A percentile compares a stretch with the other conserved stretches of the same genome.
Conservation (phyloP, 164 flowering plant species). For the Liquidambar formosana region DNA sequence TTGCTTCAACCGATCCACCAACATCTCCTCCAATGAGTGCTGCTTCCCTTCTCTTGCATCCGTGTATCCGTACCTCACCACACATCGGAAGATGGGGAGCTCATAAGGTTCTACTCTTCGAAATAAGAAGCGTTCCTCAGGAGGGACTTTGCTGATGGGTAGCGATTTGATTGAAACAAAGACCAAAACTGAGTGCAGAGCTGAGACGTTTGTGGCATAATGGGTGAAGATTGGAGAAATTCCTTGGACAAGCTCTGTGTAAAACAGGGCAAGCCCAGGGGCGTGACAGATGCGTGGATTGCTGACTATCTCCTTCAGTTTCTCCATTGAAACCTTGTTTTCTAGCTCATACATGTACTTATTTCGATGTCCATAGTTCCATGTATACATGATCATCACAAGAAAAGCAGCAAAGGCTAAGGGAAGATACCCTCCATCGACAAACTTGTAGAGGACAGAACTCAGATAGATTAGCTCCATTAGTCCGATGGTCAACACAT, state of each 20-base stretch:
- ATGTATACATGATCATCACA: conserved; percentile 22
- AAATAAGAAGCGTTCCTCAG: conserved; percentile 30
- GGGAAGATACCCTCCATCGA: conserved; percentile 30
- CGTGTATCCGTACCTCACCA: conserved; percentile 31
- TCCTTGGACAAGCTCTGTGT: conserved; percentile 37
- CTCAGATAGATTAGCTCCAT: conserved; percentile 21
- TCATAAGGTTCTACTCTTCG: conserved; percentile 13
- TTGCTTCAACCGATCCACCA: conserved; percentile 15
- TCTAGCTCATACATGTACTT: conserved; percentile 27
- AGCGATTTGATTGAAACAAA: conserved; percentile 29
- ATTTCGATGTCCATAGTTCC: conserved; percentile 26
- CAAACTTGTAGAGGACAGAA: conserved; percentile 28
- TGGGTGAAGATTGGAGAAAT: conserved; percentile 35
- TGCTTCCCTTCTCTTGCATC: conserved; percentile 7
- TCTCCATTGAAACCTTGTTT: conserved; percentile 18
- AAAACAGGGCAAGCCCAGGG: conserved; percentile 30
- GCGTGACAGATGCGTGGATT: conserved; percentile 8
- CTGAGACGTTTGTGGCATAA: conserved; percentile 19
- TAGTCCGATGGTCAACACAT: not conserved
- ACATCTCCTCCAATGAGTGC: conserved; percentile 7
- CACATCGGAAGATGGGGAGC: conserved; percentile 21
- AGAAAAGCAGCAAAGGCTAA: conserved; percentile 22
- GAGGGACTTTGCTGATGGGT: conserved; percentile 23
- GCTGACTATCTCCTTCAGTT: conserved; percentile 7
- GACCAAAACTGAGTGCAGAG: conserved; percentile 26